These are phyloP conservation scores for Tylopilus sp. DNA, from an alignment of 1,284 basidiomycete species.

Conservation along the genomic window DNA sequence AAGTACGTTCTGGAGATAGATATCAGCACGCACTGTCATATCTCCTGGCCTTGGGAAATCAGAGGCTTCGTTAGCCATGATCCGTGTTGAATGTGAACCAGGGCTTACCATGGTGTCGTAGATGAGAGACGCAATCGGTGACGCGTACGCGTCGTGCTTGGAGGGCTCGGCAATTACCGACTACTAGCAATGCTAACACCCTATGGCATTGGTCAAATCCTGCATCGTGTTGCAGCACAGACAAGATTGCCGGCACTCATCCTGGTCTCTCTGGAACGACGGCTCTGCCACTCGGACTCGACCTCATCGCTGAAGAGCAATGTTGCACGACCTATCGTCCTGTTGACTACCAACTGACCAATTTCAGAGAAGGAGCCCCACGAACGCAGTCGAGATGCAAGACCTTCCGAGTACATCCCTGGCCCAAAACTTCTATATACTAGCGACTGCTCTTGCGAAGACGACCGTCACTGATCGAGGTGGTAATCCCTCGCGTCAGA, in stretches of 20 bases:
- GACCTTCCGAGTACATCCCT: conserved; percentile 95
- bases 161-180: conserved; percentile 24
- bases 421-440: conserved; percentile 95
- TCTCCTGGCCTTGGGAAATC: conserved; percentile 65
- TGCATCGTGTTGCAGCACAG: conserved; percentile 94
- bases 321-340: not conserved
- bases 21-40: conserved; percentile 71
- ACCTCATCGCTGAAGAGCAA: not conserved
- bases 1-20: not conserved
- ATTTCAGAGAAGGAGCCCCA: conserved; percentile 93
- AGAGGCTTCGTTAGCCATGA: not conserved
- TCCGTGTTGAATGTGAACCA: not conserved
- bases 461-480: conserved; percentile 94
- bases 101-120: conserved; percentile 22
- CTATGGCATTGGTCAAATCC: conserved; percentile 95
- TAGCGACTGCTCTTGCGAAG: conserved; percentile 96
- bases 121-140: conserved; percentile 11
- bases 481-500: conserved; percentile 89
- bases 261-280: conserved; percentile 93
- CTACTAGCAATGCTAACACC: conserved; percentile 13
- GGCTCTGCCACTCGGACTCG: conserved; percentile 92
- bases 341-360: conserved; percentile 57
- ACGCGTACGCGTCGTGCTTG: conserved; percentile 24
- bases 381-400: conserved; percentile 99
- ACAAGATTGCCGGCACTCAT: conserved; percentile 91